phyloP scores from a whole-genome alignment of 768 basidiomycete genomes.

The Gautieria morchelliformis region DNA sequence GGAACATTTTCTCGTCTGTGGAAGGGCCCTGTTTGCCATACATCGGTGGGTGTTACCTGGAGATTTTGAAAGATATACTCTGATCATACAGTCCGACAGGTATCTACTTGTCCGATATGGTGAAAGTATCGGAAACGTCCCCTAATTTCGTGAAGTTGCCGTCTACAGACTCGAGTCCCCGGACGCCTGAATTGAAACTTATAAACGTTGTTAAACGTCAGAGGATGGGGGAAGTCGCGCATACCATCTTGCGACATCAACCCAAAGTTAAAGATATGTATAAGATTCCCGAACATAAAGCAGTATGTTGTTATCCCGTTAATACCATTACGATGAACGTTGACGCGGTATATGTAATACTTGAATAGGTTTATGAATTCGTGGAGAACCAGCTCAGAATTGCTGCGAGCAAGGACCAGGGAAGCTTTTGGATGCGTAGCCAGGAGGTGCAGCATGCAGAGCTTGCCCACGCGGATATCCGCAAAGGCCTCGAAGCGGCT shows the following conservation, averaged over 20 bases:
- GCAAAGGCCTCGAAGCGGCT: conserved; percentile 57
- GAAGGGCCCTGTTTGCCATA: conserved; percentile 60
- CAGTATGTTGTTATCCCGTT: background rate
- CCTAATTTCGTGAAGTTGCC: background rate
- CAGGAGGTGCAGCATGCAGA: conserved; percentile 52
- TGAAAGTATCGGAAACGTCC: background rate
- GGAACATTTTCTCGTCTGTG: conserved; percentile 30
- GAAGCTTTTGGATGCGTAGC: conserved; percentile 49
- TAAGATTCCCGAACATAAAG: background rate
- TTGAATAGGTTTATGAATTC: conserved; percentile 29
- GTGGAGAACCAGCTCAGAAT: conserved; percentile 37
- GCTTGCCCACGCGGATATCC: conserved; percentile 51
- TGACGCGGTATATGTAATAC: background rate
- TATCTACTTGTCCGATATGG: conserved; percentile 9
- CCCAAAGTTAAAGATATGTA: conserved; percentile 17
- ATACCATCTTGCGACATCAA: conserved; percentile 50
- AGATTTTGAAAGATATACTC: background rate
- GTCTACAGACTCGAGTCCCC: background rate
- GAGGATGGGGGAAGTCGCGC: conserved; percentile 45
- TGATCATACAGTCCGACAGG: background rate
- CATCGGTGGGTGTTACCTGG: conserved; percentile 24
- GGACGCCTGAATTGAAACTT: conserved; percentile 8
- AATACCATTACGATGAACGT: background rate
- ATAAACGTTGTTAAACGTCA: conserved; percentile 49
- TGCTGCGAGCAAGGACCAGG: conserved; percentile 32